phyloP scores from a whole-genome alignment of 306 rosid species.

The Castanea sativa region DNA sequence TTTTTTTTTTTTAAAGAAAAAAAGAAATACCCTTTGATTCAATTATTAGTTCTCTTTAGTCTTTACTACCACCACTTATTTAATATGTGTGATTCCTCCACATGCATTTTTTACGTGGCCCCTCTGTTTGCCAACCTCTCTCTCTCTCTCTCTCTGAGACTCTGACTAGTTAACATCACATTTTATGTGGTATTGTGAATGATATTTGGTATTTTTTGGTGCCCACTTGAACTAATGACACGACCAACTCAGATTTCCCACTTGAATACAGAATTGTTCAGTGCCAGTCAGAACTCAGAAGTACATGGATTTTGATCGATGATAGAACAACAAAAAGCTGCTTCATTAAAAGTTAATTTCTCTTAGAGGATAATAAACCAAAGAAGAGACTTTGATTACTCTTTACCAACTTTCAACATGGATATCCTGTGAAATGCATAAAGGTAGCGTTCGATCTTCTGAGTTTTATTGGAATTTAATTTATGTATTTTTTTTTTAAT shows the following conservation, averaged over 20 bases:
- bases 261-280: slow-evolving; percentile 31
- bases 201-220: slow-evolving; percentile 20
- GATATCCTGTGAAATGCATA: too few relatives aligned
- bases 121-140: not conserved
- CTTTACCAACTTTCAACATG: too few relatives aligned
- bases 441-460: too few relatives aligned
- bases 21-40: slow-evolving; percentile 23
- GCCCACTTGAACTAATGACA: slow-evolving; percentile 35
- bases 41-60: slow-evolving; percentile 1
- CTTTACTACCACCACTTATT: slow-evolving; percentile 2
- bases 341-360: too few relatives aligned
- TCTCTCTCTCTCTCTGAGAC: not conserved
- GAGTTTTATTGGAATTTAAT: too few relatives aligned
- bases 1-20: too few relatives aligned
- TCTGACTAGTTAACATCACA: slow-evolving; percentile 13
- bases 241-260: slow-evolving; percentile 43
- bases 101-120: slow-evolving; percentile 20
- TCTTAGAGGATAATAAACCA: too few relatives aligned
- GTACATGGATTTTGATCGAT: slow-evolving; percentile 2
- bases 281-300: slow-evolving; percentile 15
- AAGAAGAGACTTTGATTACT: too few relatives aligned
- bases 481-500: too few relatives aligned
- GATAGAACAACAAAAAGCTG: not conserved
- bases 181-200: not conserved
- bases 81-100: slow-evolving; percentile 32